Conservation (phyloP, 768 basidiomycete species). For the Russula foetens region DNA sequence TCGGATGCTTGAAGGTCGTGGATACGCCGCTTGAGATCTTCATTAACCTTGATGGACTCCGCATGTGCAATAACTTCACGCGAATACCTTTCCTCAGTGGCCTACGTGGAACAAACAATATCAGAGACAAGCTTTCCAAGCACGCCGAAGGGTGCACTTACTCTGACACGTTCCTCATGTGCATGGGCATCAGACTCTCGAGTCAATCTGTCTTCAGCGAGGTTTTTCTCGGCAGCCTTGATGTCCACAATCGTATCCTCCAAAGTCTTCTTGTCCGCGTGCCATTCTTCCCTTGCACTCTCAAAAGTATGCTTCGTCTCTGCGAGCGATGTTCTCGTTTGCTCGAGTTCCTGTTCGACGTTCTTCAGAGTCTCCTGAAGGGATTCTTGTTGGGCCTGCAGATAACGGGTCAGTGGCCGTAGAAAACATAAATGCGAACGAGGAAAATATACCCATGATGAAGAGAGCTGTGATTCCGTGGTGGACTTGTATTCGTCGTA, state of each 20-base stretch:
- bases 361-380: slow-evolving; percentile 54
- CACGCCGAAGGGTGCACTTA: slow-evolving; percentile 23
- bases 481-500: slow-evolving; percentile 75
- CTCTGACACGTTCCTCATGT: slow-evolving; percentile 64
- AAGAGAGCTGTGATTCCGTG: slow-evolving; percentile 59
- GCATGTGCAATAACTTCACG: slow-evolving; percentile 82
- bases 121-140: background rate
- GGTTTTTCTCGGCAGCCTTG: slow-evolving; percentile 61
- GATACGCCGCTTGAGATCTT: slow-evolving; percentile 57
- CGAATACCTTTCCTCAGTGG: slow-evolving; percentile 75
- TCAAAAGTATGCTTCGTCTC: slow-evolving; percentile 63
- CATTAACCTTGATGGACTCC: slow-evolving; percentile 69
- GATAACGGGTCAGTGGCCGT: background rate
- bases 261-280: slow-evolving; percentile 70
- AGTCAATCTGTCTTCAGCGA: slow-evolving; percentile 51
- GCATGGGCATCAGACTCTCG: slow-evolving; percentile 60
- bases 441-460: slow-evolving; percentile 50
- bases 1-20: slow-evolving; percentile 40
- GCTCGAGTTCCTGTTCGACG: slow-evolving; percentile 45
- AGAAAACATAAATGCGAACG: background rate
- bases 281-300: slow-evolving; percentile 59
- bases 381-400: slow-evolving; percentile 53
- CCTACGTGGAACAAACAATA: slow-evolving; percentile 28
- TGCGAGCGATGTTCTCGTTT: slow-evolving; percentile 40
- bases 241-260: slow-evolving; percentile 80